These are phyloP conservation scores for Sedum album DNA, from an alignment of 164 flowering plant genomes.

Conservation along the genomic window DNA sequence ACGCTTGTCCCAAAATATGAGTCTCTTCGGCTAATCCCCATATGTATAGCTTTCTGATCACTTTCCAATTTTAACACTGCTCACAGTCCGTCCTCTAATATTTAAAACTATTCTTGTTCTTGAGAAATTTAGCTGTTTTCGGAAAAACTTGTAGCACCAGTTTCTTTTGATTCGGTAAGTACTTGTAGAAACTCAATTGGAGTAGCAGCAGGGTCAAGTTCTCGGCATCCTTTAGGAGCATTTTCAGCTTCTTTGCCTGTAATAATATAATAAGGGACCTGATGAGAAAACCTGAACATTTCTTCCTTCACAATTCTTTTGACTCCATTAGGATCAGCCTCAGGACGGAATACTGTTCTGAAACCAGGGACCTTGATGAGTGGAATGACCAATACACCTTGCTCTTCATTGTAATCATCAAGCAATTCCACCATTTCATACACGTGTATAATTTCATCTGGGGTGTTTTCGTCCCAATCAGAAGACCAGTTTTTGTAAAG, in stretches of 20 bases:
- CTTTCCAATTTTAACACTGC: not conserved
- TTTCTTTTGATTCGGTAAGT: slow-evolving; percentile 13
- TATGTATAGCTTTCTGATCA: not conserved
- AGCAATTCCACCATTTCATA: slow-evolving; percentile 48
- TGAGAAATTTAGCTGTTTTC: not conserved
- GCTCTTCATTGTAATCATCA: slow-evolving; percentile 25
- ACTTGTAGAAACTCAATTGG: slow-evolving; percentile 38
- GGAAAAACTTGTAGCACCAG: not conserved
- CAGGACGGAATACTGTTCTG: slow-evolving; percentile 28
- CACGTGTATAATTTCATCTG: slow-evolving; percentile 33
- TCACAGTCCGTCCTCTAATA: not conserved
- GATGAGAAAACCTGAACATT: slow-evolving; percentile 41
- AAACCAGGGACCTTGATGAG: slow-evolving; percentile 38
- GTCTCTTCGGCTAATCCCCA: not conserved
- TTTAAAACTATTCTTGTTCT: not conserved
- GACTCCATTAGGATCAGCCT: slow-evolving; percentile 13
- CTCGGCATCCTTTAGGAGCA: slow-evolving; percentile 30
- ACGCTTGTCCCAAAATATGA: not conserved
- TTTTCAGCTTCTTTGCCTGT: slow-evolving; percentile 28
- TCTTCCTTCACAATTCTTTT: slow-evolving; percentile 27
- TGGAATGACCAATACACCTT: slow-evolving; percentile 27
- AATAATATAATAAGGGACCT: slow-evolving; percentile 31
- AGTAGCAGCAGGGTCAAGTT: slow-evolving; percentile 33
- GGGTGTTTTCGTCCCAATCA: slow-evolving; percentile 42
- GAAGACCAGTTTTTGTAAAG: slow-evolving; percentile 53